Evolutionary conservation across 176 grass and related monocot species (phyloP).

Genomic region (Eragrostis curvula): DNA sequence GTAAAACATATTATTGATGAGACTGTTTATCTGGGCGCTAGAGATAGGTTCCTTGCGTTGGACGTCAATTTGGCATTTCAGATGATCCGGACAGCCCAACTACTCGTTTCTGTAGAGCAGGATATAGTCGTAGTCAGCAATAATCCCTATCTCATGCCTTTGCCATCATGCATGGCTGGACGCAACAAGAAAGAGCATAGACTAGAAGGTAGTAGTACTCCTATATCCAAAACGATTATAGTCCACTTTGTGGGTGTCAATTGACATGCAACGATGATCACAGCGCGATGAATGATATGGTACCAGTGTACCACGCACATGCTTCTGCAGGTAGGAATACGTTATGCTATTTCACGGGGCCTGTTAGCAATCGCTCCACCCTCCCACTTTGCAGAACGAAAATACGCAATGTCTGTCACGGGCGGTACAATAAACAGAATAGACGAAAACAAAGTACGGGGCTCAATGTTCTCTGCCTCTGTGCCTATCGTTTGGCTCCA

Average conservation of each 20-base stretch:
- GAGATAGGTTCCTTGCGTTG: neutral
- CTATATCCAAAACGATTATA: neutral
- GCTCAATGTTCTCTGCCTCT: neutral
- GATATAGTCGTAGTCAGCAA: neutral
- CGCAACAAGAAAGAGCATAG: neutral
- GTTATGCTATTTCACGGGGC: constrained; percentile 2
- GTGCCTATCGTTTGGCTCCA: neutral
- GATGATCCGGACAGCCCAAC: constrained; percentile 36
- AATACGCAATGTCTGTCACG: neutral
- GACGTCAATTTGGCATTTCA: constrained; percentile 9
- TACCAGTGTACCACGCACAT: neutral
- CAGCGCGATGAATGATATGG: neutral
- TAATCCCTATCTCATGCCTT: neutral
- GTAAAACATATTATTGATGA: neutral
- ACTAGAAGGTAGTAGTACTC: no score
- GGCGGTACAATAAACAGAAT: neutral
- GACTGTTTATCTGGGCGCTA: neutral
- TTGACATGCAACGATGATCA: neutral
- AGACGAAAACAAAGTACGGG: neutral
- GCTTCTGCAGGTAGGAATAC: neutral
- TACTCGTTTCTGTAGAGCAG: neutral
- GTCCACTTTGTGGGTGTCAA: constrained; percentile 16
- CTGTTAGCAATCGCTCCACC: neutral
- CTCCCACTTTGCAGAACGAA: neutral
- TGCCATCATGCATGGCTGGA: constrained; percentile 6